Percentiles rank a stretch among this genome's conserved stretches.
Conservation (phyloP, 2,329 filamentous ascomycete genomes). For the Arthrobotrys sphaeroides region DNA sequence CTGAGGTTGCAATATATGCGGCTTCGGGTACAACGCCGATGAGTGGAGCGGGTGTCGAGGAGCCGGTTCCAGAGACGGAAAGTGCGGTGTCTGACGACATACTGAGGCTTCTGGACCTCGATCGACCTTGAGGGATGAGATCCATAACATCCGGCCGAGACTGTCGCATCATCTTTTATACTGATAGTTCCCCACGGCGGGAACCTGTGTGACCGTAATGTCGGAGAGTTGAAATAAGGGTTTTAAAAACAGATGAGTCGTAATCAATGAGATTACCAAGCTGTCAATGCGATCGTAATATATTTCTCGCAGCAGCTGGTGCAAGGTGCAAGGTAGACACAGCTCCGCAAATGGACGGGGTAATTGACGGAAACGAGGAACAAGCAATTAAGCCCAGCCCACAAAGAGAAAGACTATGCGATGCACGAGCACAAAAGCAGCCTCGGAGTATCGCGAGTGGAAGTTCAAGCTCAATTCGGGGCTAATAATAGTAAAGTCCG, state of each 20-base stretch:
- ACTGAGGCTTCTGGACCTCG: constrained; percentile 47
- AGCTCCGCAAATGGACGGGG: constrained; percentile 35
- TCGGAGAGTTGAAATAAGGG: background rate
- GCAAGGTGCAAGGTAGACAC: background rate
- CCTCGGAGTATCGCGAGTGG: constrained; percentile 20
- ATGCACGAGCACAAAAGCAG: constrained; percentile 25
- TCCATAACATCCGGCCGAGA: constrained; percentile 48
- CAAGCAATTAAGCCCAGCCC: constrained; percentile 38
- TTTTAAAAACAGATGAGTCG: background rate
- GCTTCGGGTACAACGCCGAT: constrained; percentile 76
- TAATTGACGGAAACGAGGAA: constrained; percentile 44
- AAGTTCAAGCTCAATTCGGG: constrained; percentile 18
- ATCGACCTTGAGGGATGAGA: constrained; percentile 30
- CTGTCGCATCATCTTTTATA: constrained; percentile 43
- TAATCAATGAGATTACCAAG: background rate
- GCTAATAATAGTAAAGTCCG: constrained; percentile 37
- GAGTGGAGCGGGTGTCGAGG: constrained; percentile 67
- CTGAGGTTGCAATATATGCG: constrained; percentile 85
- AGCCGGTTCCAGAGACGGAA: constrained; percentile 9
- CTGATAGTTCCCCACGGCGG: background rate
- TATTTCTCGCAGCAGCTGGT: constrained; percentile 8
- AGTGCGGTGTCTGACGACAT: constrained; percentile 49
- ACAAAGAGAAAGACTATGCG: constrained; percentile 47
- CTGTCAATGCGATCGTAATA: constrained; percentile 32
- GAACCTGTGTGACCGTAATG: background rate